Conservation (phyloP, 257 asterid species). For the Rubia yunnanensis region DNA sequence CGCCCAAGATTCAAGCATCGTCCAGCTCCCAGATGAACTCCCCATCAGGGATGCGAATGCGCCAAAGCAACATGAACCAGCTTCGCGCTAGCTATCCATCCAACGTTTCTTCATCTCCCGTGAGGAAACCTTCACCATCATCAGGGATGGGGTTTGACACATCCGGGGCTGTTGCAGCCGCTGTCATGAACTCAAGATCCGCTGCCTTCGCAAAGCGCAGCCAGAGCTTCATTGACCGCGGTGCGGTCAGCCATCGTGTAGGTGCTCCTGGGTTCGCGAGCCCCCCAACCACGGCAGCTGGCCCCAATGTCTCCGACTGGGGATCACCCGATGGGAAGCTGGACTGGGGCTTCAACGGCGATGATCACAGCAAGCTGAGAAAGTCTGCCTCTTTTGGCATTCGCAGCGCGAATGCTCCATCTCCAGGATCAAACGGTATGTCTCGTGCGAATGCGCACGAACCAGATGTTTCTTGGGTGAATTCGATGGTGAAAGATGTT, state of each 20-base stretch:
- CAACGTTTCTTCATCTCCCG: constrained; percentile 47
- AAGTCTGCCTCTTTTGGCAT: constrained; percentile 28
- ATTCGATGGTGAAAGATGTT: constrained; percentile 61
- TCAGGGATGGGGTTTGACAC: constrained; percentile 67
- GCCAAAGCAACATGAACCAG: constrained; percentile 59
- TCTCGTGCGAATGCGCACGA: constrained; percentile 19
- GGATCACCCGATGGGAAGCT: constrained; percentile 68
- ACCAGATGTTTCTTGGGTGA: constrained; percentile 87
- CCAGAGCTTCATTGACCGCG: constrained; percentile 79
- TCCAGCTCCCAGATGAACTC: constrained; percentile 37
- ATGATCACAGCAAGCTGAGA: constrained; percentile 51
- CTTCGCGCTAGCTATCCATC: constrained; percentile 64
- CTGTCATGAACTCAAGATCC: constrained; percentile 80
- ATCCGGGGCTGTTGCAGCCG: constrained; percentile 79
- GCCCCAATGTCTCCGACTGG: constrained; percentile 51
- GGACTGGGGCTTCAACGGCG: constrained; percentile 86
- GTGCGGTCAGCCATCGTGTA: constrained; percentile 20
- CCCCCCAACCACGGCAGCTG: constrained; percentile 27
- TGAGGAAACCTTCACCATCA: constrained; percentile 32
- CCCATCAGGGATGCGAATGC: constrained; percentile 50
- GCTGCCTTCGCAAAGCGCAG: constrained; percentile 64
- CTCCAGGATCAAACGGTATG: not conserved
- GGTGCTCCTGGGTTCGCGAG: constrained; percentile 18
- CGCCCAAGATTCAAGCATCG: constrained; percentile 37
- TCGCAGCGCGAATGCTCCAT: constrained; percentile 15